Conservation (phyloP, 2,329 filamentous ascomycete genomes). For the Aspergillus ochraceoroseus region DNA sequence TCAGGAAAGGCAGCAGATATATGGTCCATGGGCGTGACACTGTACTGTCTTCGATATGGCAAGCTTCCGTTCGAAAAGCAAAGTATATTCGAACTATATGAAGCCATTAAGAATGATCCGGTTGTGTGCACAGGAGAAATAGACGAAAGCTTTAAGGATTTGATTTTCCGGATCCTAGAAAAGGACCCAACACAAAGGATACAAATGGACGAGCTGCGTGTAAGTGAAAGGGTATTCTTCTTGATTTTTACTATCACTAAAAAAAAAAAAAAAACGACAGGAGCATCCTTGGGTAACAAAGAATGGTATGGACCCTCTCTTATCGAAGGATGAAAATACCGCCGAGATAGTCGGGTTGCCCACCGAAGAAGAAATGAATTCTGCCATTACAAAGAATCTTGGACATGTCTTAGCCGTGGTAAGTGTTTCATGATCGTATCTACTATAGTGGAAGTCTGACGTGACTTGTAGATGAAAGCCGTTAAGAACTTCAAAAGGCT, state of each 20-base stretch:
- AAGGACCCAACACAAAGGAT: conserved; percentile 83
- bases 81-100: conserved; percentile 79
- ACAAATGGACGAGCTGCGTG: conserved; percentile 73
- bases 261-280: conserved; percentile 53
- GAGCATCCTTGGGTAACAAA: conserved; percentile 91
- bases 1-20: conserved; percentile 89
- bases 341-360: conserved; percentile 72
- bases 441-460: too few relatives aligned
- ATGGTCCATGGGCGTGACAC: conserved; percentile 95
- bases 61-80: conserved; percentile 77
- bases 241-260: conserved; percentile 5
- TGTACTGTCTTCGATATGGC: conserved; percentile 90
- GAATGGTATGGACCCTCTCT: conserved; percentile 67
- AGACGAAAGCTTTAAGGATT: conserved; percentile 64
- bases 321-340: conserved; percentile 81
- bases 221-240: conserved; percentile 49
- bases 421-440: too few relatives aligned
- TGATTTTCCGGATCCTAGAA: conserved; percentile 69
- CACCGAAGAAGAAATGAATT: conserved; percentile 83
- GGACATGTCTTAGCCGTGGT: conserved; percentile 78
- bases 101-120: conserved; percentile 72
- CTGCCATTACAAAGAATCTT: conserved; percentile 87
- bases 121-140: conserved; percentile 59
- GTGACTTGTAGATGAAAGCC: conserved; percentile 84
- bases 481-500: conserved; percentile 82